Conservation (phyloP, 345 rosid species). For the Noccaea bulbosa region DNA sequence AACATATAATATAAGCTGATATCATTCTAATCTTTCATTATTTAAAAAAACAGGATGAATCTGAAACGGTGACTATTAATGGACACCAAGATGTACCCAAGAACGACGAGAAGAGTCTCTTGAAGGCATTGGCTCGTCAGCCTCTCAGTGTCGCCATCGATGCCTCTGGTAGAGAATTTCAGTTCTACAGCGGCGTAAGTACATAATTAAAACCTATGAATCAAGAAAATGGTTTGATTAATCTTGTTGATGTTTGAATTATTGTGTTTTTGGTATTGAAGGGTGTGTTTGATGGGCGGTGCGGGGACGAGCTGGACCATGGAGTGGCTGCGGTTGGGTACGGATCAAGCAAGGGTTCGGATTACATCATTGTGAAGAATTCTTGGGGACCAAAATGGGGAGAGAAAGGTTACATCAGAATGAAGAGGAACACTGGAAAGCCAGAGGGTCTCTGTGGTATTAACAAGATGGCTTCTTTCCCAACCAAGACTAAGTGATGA, state of each 20-base stretch:
- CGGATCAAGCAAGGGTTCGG: slow-evolving; percentile 64
- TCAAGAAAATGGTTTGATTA: background rate
- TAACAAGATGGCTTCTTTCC: slow-evolving; percentile 89
- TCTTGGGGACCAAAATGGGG: slow-evolving; percentile 93
- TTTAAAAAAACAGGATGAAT: slow-evolving; percentile 51
- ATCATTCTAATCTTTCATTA: background rate
- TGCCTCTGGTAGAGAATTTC: slow-evolving; percentile 75
- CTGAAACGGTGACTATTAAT: slow-evolving; percentile 60
- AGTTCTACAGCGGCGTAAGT: slow-evolving; percentile 73
- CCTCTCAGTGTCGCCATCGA: slow-evolving; percentile 85
- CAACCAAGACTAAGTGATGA: slow-evolving; percentile 52
- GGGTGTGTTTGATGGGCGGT: slow-evolving; percentile 78
- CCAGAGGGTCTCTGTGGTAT: slow-evolving; percentile 77
- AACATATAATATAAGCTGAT: background rate
- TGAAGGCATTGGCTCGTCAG: slow-evolving; percentile 78
- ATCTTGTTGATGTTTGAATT: slow-evolving; percentile 10
- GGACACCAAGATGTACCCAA: slow-evolving; percentile 72
- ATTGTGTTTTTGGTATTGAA: slow-evolving; percentile 35
- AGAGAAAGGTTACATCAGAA: slow-evolving; percentile 73
- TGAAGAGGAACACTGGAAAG: slow-evolving; percentile 82
- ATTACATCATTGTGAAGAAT: slow-evolving; percentile 79
- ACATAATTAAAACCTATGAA: background rate
- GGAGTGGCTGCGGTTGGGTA: slow-evolving; percentile 89
- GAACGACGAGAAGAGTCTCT: slow-evolving; percentile 61
- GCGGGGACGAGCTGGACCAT: slow-evolving; percentile 67